These are phyloP conservation scores for Grosmannia serpens DNA, from an alignment of 2,329 filamentous ascomycete genomes.

Conservation along the genomic window DNA sequence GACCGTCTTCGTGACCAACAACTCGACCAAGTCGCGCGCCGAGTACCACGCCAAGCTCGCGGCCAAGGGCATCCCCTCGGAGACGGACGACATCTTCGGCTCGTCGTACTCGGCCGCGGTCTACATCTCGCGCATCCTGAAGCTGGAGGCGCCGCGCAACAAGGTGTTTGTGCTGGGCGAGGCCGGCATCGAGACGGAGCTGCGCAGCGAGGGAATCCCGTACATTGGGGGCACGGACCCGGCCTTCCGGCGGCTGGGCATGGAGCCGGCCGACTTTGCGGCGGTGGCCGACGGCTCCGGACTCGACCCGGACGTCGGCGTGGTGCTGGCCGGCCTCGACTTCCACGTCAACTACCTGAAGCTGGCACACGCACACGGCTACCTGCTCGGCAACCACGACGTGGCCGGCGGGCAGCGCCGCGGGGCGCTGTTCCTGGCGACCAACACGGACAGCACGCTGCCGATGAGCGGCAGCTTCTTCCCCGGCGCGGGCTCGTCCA, in stretches of 20 bases:
- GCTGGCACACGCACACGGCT: constrained; percentile 72
- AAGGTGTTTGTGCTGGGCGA: constrained; percentile 95
- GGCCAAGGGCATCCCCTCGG: constrained; percentile 64
- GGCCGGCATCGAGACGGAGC: constrained; percentile 79
- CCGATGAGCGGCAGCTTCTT: constrained; percentile 76
- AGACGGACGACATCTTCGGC: constrained; percentile 85
- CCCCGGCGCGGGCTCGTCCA: constrained; percentile 75
- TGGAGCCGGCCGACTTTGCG: constrained; percentile 69
- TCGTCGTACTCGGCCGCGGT: constrained; percentile 91
- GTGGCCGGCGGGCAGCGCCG: constrained; percentile 59
- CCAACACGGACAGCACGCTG: constrained; percentile 84
- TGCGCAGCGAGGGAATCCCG: constrained; percentile 64
- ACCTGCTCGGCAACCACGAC: constrained; percentile 61
- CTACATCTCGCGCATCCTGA: constrained; percentile 88
- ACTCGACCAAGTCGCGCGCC: constrained; percentile 88
- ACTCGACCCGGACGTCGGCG: constrained; percentile 78
- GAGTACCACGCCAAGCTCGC: constrained; percentile 92
- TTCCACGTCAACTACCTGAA: constrained; percentile 96
- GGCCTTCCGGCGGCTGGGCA: constrained; percentile 56
- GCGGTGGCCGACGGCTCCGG: constrained; percentile 62
- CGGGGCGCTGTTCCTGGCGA: constrained; percentile 81
- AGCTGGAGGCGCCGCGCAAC: constrained; percentile 65
- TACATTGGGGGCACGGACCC: constrained; percentile 84
- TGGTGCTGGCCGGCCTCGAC: constrained; percentile 83
- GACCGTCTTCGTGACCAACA: constrained; percentile 95